These are phyloP conservation scores for Thelonectria rubi DNA, from an alignment of 2,329 filamentous ascomycete species.

Conservation along the genomic window DNA sequence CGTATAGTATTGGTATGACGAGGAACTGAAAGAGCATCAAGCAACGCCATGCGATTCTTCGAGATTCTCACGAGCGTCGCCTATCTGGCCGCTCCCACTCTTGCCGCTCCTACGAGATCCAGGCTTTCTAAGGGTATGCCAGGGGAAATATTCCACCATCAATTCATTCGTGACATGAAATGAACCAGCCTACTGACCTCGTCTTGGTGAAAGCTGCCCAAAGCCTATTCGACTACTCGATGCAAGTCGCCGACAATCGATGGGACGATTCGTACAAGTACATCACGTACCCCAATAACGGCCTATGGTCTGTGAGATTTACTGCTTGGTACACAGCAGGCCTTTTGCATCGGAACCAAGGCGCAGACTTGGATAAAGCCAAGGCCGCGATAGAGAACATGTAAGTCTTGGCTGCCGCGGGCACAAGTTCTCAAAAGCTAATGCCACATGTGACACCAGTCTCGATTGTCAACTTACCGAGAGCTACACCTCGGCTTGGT, in stretches of 20 bases:
- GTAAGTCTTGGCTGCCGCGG: conserved; percentile 32
- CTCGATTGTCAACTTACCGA: conserved; percentile 48
- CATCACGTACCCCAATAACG: conserved; percentile 53
- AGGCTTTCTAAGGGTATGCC: no score
- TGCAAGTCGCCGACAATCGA: conserved; percentile 50
- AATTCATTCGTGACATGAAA: background rate
- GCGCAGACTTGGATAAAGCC: conserved; percentile 48
- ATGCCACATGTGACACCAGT: no score
- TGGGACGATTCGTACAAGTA: conserved; percentile 54
- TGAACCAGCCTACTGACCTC: background rate
- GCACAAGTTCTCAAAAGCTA: no score
- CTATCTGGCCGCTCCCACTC: background rate
- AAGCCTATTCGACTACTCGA: conserved; percentile 51
- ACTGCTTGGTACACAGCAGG: conserved; percentile 54
- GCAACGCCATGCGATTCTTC: background rate
- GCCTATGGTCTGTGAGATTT: conserved; percentile 54
- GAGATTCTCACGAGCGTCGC: background rate
- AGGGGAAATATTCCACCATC: no score
- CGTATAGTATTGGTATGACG: no score
- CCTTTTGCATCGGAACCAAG: conserved; percentile 48
- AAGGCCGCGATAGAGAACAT: conserved; percentile 48
- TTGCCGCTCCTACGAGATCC: no score
- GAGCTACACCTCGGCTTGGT: conserved; percentile 52
- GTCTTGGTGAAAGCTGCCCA: conserved; percentile 43
- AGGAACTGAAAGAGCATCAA: background rate